phyloP scores from a whole-genome alignment of 2,329 filamentous ascomycete genomes.

The Microdochium paspali region DNA sequence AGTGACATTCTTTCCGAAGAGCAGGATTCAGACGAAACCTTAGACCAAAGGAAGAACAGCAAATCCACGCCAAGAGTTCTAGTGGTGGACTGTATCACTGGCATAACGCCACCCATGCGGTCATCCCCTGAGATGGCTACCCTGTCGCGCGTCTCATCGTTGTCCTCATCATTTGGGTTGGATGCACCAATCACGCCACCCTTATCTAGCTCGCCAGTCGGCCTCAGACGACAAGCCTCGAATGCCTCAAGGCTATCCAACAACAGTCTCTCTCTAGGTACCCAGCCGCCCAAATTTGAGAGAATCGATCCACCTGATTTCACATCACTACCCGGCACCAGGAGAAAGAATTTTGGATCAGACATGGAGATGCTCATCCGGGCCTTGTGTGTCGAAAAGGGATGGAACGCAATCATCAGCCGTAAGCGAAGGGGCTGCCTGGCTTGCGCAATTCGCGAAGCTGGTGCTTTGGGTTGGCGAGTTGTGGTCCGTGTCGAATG shows the following conservation, averaged over 20 bases:
- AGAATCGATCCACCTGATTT: slow-evolving; percentile 21
- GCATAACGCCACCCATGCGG: slow-evolving; percentile 29
- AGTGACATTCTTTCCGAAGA: slow-evolving; percentile 33
- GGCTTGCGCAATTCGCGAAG: slow-evolving; percentile 66
- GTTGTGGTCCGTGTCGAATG: slow-evolving; percentile 52
- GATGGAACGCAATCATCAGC: slow-evolving; percentile 65
- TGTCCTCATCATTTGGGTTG: slow-evolving; percentile 21
- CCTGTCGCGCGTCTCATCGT: slow-evolving; percentile 35
- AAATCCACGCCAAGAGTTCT: slow-evolving; percentile 31
- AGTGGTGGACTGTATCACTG: slow-evolving; percentile 55
- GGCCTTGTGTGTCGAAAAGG: slow-evolving; percentile 64
- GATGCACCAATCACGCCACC: slow-evolving; percentile 8
- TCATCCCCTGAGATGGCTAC: slow-evolving; percentile 32
- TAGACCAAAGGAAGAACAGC: not conserved
- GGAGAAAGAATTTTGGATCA: slow-evolving; percentile 49
- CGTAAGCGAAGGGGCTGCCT: slow-evolving; percentile 59
- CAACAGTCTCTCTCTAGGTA: slow-evolving; percentile 3
- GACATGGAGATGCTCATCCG: slow-evolving; percentile 63
- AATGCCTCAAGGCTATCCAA: slow-evolving; percentile 6
- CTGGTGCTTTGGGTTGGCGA: slow-evolving; percentile 58
- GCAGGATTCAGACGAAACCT: slow-evolving; percentile 8
- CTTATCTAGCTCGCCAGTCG: slow-evolving; percentile 11
- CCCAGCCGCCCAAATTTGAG: slow-evolving; percentile 9
- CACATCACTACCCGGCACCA: slow-evolving; percentile 47
- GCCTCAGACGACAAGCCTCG: not conserved